Evolutionary conservation across 2,329 filamentous ascomycete genomes (phyloP).

Genomic region (Pezicula carpinea): DNA sequence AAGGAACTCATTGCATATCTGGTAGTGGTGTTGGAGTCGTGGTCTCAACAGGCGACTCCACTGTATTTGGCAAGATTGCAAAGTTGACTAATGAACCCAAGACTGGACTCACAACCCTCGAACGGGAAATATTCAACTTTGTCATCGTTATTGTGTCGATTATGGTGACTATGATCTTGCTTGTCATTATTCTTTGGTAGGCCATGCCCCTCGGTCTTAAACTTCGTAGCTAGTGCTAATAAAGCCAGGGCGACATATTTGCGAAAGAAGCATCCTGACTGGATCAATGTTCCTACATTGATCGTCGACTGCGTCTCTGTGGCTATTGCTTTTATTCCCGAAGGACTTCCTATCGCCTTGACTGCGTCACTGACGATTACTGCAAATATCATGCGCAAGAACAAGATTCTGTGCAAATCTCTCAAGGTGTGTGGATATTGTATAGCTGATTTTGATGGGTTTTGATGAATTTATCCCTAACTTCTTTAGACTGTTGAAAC

Average conservation of each 20-base stretch:
- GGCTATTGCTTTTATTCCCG: conserved; percentile 72
- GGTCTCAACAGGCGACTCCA: conserved; percentile 66
- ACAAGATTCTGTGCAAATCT: conserved; percentile 75
- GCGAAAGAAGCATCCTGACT: conserved; percentile 59
- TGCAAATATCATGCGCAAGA: conserved; percentile 71
- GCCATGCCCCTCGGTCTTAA: conserved; percentile 28
- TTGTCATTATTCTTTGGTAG: conserved; percentile 64
- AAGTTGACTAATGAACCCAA: conserved; percentile 67
- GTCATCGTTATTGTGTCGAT: conserved; percentile 64
- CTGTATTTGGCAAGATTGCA: conserved; percentile 73
- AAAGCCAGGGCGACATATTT: conserved; percentile 53
- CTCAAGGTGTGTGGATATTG: conserved; percentile 41
- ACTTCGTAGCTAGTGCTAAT: conserved; percentile 3
- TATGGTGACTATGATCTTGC: conserved; percentile 59
- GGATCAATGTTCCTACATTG: conserved; percentile 67
- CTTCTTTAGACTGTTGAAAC: conserved; percentile 73
- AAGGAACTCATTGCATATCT: conserved; percentile 74
- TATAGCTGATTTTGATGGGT: conserved; percentile 69
- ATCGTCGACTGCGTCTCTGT: conserved; percentile 71
- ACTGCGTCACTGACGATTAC: conserved; percentile 70
- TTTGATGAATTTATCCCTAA: conserved; percentile 77
- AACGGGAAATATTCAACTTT: conserved; percentile 70
- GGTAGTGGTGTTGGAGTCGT: conserved; percentile 64
- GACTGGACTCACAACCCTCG: conserved; percentile 61
- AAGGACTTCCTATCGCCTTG: conserved; percentile 66